Base-by-base conservation (phyloP, 768 basidiomycete genomes). In the Rhizopogon salebrosus region DNA sequence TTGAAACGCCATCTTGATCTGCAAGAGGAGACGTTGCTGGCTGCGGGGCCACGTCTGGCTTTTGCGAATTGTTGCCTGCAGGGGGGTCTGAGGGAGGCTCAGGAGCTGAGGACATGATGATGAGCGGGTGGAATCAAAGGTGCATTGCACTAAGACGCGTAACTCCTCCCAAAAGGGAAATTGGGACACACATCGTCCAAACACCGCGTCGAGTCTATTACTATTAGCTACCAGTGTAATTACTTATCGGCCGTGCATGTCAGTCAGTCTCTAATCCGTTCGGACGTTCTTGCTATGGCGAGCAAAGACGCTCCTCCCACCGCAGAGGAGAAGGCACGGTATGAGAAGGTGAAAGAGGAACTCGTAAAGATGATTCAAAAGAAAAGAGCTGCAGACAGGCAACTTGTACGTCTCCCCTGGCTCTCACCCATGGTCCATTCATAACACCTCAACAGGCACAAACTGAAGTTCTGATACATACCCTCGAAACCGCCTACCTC, bases 401-500 rank as follows among this genome's bases (percentile, higher is more conserved):
- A 88, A 59, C 72, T 93, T 62, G 90, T 92, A 43, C 20, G 83
- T 71, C 22, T 18, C 9, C 9, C 49, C 35, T 48, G 6, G 11
- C 24, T 23, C 20, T 31, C n/a, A 37, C 36, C 31, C 31, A 13
- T 37, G 6, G n/a, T 34, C 31, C 20, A 20, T 24, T 45, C 31
- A 29, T 51, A 51, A 35, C 36, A 41, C 27, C 22, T 29, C n/a
- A 45, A 43, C 55, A 92, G 90, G 87, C 88, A 20, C 79, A 85
- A 60, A 75, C 88, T 53, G 91, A 93, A 70, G 73, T 82, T 26
- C 82, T 88, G 60, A 87, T 93, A 59, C 88, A 88, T 70, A 84
- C 81, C 55, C 75, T 89, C 24, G 91, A 93, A 66, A 80, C 80
- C 8, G 70, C 77, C 3, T 93, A 92, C 67, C 73, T 93, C 34